Conservation (phyloP, 768 basidiomycete genomes). For the Chiua virens region DNA sequence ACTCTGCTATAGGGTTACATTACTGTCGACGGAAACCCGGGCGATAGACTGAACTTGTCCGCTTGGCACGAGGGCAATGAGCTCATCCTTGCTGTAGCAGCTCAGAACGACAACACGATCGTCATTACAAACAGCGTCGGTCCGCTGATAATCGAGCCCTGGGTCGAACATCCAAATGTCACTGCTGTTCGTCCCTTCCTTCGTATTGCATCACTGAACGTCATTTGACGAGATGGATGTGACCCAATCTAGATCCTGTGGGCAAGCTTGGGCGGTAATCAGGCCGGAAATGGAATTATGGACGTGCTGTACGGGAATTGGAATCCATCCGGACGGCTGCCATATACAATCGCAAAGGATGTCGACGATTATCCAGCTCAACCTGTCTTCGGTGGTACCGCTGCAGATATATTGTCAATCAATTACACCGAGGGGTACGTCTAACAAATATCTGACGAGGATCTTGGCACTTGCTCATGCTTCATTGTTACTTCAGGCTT, state of each 20-base stretch:
- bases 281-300: constrained; percentile 74
- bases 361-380: constrained; percentile 51
- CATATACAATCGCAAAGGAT: constrained; percentile 70
- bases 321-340: constrained; percentile 74
- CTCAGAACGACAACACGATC: constrained; percentile 71
- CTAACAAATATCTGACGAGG: too few relatives aligned
- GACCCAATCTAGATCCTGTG: constrained; percentile 35
- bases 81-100: constrained; percentile 57
- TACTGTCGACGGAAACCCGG: constrained; percentile 56
- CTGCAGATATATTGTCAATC: constrained; percentile 42
- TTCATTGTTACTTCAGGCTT: constrained; percentile 29
- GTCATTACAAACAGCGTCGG: constrained; percentile 82
- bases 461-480: neutral
- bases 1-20: constrained; percentile 42
- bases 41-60: constrained; percentile 39
- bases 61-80: constrained; percentile 37
- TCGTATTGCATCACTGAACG: neutral
- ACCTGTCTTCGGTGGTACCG: constrained; percentile 26
- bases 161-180: constrained; percentile 76
- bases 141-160: constrained; percentile 62
- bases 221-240: constrained; percentile 17
- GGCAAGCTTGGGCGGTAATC: constrained; percentile 67
- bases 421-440: constrained; percentile 57
- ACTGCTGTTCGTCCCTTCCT: constrained; percentile 52
- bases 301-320: constrained; percentile 76